These are phyloP conservation scores for Collariella sp. DNA, from an alignment of 495 filamentous ascomycete species.

Conservation along the genomic window DNA sequence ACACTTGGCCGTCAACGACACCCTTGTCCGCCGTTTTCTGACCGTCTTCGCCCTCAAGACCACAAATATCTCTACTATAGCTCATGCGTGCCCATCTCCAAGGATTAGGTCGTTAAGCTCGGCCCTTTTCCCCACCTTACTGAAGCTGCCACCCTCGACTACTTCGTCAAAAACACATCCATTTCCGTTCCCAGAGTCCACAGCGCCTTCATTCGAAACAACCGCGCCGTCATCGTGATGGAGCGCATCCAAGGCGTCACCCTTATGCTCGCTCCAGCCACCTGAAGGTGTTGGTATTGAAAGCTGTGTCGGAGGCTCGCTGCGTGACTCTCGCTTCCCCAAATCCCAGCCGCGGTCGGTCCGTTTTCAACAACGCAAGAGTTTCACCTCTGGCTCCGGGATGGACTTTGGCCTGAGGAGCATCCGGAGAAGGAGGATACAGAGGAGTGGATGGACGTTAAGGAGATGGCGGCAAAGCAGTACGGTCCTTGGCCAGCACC, in stretches of 20 bases:
- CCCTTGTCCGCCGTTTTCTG: neutral
- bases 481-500: conserved; percentile 2
- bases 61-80: neutral
- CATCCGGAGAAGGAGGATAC: neutral
- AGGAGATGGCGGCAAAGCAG: neutral
- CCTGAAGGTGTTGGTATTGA: neutral
- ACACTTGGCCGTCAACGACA: neutral
- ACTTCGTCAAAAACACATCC: neutral
- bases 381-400: conserved; percentile 6
- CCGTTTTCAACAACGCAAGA: conserved; percentile 10
- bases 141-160: neutral
- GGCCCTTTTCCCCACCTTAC: neutral
- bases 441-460: conserved; percentile 5
- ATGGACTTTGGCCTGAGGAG: neutral
- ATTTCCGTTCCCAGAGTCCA: conserved; percentile 3
- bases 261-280: neutral
- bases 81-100: neutral
- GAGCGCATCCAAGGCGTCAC: neutral
- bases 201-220: conserved; percentile 9
- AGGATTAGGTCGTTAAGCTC: neutral
- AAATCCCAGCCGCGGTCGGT: neutral
- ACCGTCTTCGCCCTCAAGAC: neutral
- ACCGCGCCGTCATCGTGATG: conserved; percentile 9
- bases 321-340: conserved; percentile 3
- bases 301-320: conserved; percentile 4